Conservation (phyloP, 208 protist genomes). For the Trypanosoma brucei region DNA sequence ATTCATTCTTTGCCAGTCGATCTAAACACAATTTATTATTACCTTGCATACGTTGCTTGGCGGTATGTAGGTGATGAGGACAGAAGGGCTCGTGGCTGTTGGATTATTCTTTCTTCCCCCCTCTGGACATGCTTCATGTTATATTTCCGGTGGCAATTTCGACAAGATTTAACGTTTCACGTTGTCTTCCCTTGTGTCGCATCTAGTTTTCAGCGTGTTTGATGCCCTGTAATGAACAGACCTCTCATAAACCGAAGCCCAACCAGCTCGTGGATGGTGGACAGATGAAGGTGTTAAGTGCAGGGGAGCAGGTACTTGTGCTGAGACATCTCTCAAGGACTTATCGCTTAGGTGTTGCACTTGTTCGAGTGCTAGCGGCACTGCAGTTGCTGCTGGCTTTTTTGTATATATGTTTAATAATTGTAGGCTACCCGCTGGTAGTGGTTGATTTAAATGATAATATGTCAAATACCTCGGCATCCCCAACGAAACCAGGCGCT, state of each 20-base stretch:
- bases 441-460: slow-evolving; percentile 28
- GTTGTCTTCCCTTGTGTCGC: no score
- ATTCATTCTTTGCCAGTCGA: no score
- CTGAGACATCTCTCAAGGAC: slow-evolving; percentile 49
- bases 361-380: slow-evolving; percentile 41
- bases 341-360: slow-evolving; percentile 30
- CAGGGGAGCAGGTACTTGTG: slow-evolving; percentile 63
- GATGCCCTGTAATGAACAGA: no score
- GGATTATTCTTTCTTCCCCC: neutral
- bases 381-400: slow-evolving; percentile 47
- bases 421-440: slow-evolving; percentile 37
- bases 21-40: no score
- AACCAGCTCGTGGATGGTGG: slow-evolving; percentile 33
- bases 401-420: slow-evolving; percentile 47
- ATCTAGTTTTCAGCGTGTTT: no score
- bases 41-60: no score
- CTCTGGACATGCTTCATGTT: neutral
- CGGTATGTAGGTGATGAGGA: no score
- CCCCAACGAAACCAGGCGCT: slow-evolving; percentile 4
- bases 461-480: neutral
- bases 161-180: no score
- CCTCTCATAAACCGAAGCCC: slow-evolving; percentile 15
- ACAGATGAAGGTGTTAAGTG: slow-evolving; percentile 44
- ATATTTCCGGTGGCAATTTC: slow-evolving; percentile 15
- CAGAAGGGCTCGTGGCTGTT: no score